Evolutionary conservation across 805 yeast species (phyloP).

Genomic region (Wickerhamomyces kurtzmanii): DNA sequence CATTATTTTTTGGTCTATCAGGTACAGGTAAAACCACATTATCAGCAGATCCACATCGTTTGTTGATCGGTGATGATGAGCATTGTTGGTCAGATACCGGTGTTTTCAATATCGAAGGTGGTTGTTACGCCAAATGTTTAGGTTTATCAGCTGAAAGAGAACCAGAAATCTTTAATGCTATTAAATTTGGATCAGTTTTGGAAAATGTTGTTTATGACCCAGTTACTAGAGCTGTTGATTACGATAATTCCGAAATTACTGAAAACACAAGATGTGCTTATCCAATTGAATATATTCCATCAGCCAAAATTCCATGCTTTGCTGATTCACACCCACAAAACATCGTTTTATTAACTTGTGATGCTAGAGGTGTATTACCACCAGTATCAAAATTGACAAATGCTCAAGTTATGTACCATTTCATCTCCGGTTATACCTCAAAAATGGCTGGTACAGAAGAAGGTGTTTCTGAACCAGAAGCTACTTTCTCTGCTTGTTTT

Average conservation of each 20-base stretch:
- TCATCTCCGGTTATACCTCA: constrained; percentile 96
- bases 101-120: constrained; percentile 98
- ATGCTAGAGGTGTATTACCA: constrained; percentile 95
- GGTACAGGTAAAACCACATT: constrained; percentile 98
- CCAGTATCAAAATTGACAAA: constrained; percentile 91
- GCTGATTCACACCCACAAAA: constrained; percentile 88
- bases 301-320: constrained; percentile 91
- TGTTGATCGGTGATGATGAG: constrained; percentile 96
- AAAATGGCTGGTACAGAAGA: constrained; percentile 99
- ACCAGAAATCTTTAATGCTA: constrained; percentile 95
- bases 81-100: constrained; percentile 99
- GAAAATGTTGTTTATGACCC: constrained; percentile 90
- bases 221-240: constrained; percentile 73
- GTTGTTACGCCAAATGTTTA: constrained; percentile 97
- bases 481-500: constrained; percentile 96
- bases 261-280: constrained; percentile 98
- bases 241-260: constrained; percentile 70
- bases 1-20: constrained; percentile 91
- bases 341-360: constrained; percentile 89
- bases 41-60: constrained; percentile 91
- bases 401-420: constrained; percentile 98
- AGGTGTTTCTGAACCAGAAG: constrained; percentile 97
- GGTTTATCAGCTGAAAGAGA: constrained; percentile 86
- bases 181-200: constrained; percentile 87
- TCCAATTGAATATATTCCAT: constrained; percentile 94